Evolutionary conservation across 2,329 filamentous ascomycete species (phyloP).

Genomic region (Lasiodiplodia sp.): DNA sequence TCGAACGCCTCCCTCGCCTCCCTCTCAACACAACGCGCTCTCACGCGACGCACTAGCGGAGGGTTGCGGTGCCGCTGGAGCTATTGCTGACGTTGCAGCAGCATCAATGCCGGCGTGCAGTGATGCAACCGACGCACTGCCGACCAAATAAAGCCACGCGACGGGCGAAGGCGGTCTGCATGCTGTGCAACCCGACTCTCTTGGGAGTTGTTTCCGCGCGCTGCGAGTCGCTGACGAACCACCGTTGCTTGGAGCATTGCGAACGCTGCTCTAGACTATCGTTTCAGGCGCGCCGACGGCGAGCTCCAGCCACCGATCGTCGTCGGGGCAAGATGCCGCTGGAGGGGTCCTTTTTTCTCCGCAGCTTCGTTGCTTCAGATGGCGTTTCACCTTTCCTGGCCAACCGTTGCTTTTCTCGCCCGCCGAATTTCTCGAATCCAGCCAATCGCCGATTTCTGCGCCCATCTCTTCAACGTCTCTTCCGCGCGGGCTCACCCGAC

Average conservation of each 20-base stretch:
- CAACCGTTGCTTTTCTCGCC: conserved; percentile 15
- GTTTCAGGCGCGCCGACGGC: conserved; percentile 23
- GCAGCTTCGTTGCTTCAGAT: conserved; percentile 10
- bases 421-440: conserved; percentile 9
- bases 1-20: not conserved
- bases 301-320: conserved; percentile 24
- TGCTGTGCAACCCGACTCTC: conserved; percentile 19
- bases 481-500: not conserved
- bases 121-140: conserved; percentile 1
- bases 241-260: conserved; percentile 12
- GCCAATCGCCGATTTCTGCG: conserved; percentile 5
- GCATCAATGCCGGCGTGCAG: conserved; percentile 10
- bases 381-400: conserved; percentile 22
- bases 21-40: not conserved
- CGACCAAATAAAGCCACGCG: conserved; percentile 25
- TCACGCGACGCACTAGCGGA: conserved; percentile 9
- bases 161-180: not conserved
- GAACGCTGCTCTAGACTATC: conserved; percentile 21
- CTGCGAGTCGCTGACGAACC: conserved; percentile 18
- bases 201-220: conserved; percentile 11
- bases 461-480: conserved; percentile 3
- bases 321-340: conserved; percentile 5
- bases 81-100: conserved; percentile 20
- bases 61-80: no score
- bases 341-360: not conserved